Conservation (phyloP, 2,329 filamentous ascomycete species). For the Cercospora janseana region DNA sequence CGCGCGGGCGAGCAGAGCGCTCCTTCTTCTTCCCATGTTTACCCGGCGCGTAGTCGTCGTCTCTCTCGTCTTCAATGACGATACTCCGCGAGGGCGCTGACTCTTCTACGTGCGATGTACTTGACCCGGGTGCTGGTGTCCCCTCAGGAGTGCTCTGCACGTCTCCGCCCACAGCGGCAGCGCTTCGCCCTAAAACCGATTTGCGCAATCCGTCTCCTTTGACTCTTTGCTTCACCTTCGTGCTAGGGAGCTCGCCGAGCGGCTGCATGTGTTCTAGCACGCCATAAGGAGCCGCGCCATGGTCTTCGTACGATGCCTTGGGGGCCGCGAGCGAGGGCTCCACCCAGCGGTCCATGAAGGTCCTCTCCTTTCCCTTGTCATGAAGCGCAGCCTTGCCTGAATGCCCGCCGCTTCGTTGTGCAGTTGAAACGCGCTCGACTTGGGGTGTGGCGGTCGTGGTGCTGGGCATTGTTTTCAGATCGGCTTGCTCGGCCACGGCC, state of each 20-base stretch:
- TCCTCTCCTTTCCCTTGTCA: constrained; percentile 39
- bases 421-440: constrained; percentile 3
- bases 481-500: constrained; percentile 5
- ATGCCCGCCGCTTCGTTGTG: constrained; percentile 24
- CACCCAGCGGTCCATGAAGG: constrained; percentile 42
- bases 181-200: constrained; percentile 44
- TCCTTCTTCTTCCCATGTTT: constrained; percentile 38
- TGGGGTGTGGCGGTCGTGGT: constrained; percentile 13
- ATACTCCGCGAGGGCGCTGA: constrained; percentile 36
- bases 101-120: constrained; percentile 40
- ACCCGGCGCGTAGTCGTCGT: constrained; percentile 46
- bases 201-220: constrained; percentile 47
- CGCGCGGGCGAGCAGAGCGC: constrained; percentile 25
- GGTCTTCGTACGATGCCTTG: constrained; percentile 72
- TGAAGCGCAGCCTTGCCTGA: constrained; percentile 40
- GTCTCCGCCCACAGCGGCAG: constrained; percentile 42
- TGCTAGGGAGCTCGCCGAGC: constrained; percentile 67
- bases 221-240: constrained; percentile 58
- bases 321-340: constrained; percentile 56
- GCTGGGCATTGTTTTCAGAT: constrained; percentile 11
- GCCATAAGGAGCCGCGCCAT: constrained; percentile 67
- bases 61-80: constrained; percentile 46
- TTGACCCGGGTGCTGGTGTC: constrained; percentile 26
- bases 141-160: constrained; percentile 49
- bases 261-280: constrained; percentile 83